Evolutionary conservation across 1,139 yeast genomes (phyloP), one percentile per base, ranked within the genome.

Genomic region (Saccharomycopsis hybrid): DNA sequence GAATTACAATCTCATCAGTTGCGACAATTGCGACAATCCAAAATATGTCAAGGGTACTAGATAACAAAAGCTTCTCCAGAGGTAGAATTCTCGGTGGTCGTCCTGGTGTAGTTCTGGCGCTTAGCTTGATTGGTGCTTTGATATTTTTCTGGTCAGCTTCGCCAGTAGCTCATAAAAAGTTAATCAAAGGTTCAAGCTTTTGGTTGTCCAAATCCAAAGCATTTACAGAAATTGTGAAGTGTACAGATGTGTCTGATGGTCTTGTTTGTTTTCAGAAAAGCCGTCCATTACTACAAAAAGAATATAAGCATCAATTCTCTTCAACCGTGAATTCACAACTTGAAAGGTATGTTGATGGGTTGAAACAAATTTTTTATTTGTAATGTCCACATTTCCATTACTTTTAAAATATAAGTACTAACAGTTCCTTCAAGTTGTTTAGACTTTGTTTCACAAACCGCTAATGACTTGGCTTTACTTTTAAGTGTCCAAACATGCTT

Each of bases 401-500:
- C 18, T 18, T 18, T 18, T 18, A 18, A 18, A 18, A 18, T 18
- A 24, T 42, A 42, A 36, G 41, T n/a, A 29, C 11, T 38, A 24
- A 36, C 13, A 13, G 36, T 44, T 7, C 27, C 37, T 25, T 5
- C 5, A 11, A 46, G 52, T 5, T 64, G 67, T 50, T 51, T 60
- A 5, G 63, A 60, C 52, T n/a, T 53, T 4, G 53, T 54, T 2
- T 52, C 57, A n/a, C 55, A 52, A 8, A 54, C 51, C 39, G 45
- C 52, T 7, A 62, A 54, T 46, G 68, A 65, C 47, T 48, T 63
- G 2, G 55, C 59, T 24, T 39, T 64, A 7, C 50, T 65, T 25
- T 52, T 65, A 36, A 59, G 55, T 41, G 57, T 62, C 38, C 68
- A 63, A 50, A 54, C 57, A 18, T 65, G 69, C 49, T 60, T 57